These are phyloP conservation scores for Pelargonium fulgidum DNA, from an alignment of 441 rosid species.

Conservation along the genomic window DNA sequence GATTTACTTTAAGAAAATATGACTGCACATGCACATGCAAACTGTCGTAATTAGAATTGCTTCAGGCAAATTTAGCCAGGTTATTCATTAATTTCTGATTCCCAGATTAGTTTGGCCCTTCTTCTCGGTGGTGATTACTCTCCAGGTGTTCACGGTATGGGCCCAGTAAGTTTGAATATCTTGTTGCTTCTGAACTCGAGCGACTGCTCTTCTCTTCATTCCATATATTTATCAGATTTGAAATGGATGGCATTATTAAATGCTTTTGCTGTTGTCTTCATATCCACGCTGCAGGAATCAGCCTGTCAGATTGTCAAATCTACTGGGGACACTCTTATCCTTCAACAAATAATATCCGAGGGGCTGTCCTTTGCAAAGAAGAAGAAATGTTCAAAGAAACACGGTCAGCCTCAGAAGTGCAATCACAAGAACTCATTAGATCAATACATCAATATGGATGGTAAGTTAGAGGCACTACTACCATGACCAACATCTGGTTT, in stretches of 20 bases:
- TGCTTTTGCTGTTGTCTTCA: constrained; percentile 11
- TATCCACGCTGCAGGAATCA: constrained; percentile 44
- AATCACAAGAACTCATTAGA: constrained; percentile 25
- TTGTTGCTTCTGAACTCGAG: constrained; percentile 21
- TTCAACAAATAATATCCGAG: constrained; percentile 45
- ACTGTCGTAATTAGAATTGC: not conserved
- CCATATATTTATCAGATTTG: constrained; percentile 7
- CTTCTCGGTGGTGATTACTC: constrained; percentile 90
- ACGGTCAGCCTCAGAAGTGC: constrained; percentile 23
- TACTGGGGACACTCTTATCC: constrained; percentile 55
- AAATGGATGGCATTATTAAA: not conserved
- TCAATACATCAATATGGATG: constrained; percentile 29
- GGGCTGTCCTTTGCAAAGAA: constrained; percentile 50
- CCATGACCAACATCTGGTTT: constrained; percentile 16
- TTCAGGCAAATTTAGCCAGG: not conserved
- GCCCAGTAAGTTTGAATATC: constrained; percentile 47
- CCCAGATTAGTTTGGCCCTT: constrained; percentile 73
- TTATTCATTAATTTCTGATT: constrained; percentile 20
- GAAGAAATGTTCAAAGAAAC: constrained; percentile 46
- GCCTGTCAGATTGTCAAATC: constrained; percentile 76
- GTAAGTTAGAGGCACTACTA: constrained; percentile 28
- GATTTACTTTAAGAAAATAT: too few species aligned
- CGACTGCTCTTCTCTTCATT: constrained; percentile 11
- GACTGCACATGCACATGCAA: too few species aligned
- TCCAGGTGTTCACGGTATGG: constrained; percentile 72